Conservation (phyloP, 2,329 filamentous ascomycete genomes). For the Dryadomyces sulphureus region DNA sequence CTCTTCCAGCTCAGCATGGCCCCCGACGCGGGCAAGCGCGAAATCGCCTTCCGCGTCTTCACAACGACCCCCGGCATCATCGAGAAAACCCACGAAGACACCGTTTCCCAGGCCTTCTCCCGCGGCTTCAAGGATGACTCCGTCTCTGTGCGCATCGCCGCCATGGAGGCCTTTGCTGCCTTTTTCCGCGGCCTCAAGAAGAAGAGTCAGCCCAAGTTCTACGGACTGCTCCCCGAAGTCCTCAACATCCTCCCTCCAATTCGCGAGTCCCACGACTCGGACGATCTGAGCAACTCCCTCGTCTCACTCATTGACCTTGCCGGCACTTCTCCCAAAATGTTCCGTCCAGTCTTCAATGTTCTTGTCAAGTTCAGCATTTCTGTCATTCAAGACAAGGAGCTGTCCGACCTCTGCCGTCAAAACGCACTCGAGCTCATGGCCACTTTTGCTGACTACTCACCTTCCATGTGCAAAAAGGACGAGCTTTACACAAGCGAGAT, state of each 20-base stretch:
- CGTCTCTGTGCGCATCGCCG: slow-evolving; percentile 69
- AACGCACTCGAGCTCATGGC: slow-evolving; percentile 96
- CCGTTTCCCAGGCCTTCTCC: slow-evolving; percentile 77
- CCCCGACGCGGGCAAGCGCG: slow-evolving; percentile 65
- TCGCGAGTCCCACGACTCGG: slow-evolving; percentile 80
- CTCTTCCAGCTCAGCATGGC: slow-evolving; percentile 88
- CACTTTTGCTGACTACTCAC: slow-evolving; percentile 89
- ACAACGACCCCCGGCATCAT: slow-evolving; percentile 91
- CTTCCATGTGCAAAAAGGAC: slow-evolving; percentile 91
- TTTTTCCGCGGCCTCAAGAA: slow-evolving; percentile 89
- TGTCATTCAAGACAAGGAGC: slow-evolving; percentile 90
- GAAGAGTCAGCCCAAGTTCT: slow-evolving; percentile 81
- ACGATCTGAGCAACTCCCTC: slow-evolving; percentile 79
- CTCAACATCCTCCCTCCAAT: slow-evolving; percentile 89
- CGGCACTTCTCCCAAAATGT: slow-evolving; percentile 93
- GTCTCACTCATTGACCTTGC: slow-evolving; percentile 87
- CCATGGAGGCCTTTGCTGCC: slow-evolving; percentile 91
- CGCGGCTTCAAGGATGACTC: slow-evolving; percentile 85
- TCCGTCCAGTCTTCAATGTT: slow-evolving; percentile 84
- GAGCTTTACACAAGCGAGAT: slow-evolving; percentile 84
- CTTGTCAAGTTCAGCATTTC: slow-evolving; percentile 86
- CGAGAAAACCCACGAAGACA: slow-evolving; percentile 84
- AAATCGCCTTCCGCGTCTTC: slow-evolving; percentile 90
- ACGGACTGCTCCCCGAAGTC: slow-evolving; percentile 71
- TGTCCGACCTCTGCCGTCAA: slow-evolving; percentile 78